A percentile compares a stretch with the other conserved stretches of the same genome.
Evolutionary conservation across 1,284 basidiomycete genomes (phyloP).

Genomic region (Cutaneotrichosporon mucoides): DNA sequence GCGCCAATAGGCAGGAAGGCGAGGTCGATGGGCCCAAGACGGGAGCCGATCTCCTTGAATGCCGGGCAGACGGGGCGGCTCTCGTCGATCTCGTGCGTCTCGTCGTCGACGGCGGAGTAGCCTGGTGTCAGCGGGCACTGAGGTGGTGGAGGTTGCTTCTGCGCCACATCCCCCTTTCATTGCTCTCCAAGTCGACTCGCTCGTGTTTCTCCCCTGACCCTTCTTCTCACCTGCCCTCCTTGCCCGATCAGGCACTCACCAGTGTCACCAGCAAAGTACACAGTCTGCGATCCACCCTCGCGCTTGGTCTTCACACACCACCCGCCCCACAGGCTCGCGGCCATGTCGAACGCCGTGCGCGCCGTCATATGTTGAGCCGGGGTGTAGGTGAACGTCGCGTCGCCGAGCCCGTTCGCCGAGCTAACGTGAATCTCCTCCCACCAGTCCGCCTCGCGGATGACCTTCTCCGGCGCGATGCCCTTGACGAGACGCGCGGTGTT

Average conservation of each 20-base stretch:
- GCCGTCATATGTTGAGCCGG: conserved; percentile 56
- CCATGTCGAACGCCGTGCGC: conserved; percentile 54
- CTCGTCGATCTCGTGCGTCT: conserved; percentile 42
- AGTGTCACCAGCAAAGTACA: conserved; percentile 69
- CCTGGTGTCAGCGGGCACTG: conserved; percentile 22
- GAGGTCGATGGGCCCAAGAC: conserved; percentile 58
- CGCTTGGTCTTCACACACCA: conserved; percentile 54
- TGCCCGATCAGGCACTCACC: conserved; percentile 51
- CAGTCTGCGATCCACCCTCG: conserved; percentile 17
- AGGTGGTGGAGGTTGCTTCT: too few relatives aligned
- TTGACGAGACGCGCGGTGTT: conserved; percentile 56
- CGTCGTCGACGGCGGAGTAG: conserved; percentile 52
- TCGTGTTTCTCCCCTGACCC: too few relatives aligned
- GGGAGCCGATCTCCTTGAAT: conserved; percentile 28
- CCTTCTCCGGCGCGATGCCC: conserved; percentile 42
- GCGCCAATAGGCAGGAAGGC: conserved; percentile 66
- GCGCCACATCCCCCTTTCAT: too few relatives aligned
- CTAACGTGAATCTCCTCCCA: conserved; percentile 52
- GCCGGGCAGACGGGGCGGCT: conserved; percentile 49
- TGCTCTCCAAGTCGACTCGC: too few relatives aligned
- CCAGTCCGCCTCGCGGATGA: conserved; percentile 64
- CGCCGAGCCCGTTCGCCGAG: conserved; percentile 15
- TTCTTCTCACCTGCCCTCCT: too few relatives aligned
- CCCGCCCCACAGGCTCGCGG: conserved; percentile 59
- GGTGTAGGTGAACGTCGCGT: conserved; percentile 31